These are phyloP conservation scores for Exsudoporus floridanus DNA, from an alignment of 1,284 basidiomycete genomes.

Conservation along the genomic window DNA sequence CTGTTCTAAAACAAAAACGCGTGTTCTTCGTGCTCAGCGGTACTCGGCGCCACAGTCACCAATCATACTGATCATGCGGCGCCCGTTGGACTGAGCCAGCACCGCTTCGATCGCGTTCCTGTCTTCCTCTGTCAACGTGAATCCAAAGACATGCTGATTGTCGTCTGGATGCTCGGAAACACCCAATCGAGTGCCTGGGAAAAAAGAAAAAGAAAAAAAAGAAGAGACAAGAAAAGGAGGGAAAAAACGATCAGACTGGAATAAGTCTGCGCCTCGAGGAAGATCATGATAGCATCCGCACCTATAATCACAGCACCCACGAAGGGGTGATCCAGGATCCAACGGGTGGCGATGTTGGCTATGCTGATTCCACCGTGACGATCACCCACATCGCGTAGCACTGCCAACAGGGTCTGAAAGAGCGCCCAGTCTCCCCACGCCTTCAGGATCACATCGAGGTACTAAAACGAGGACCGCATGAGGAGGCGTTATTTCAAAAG, in stretches of 20 bases:
- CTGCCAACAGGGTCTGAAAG: slow-evolving; percentile 64
- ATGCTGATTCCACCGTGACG: slow-evolving; percentile 67
- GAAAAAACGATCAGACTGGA: not conserved
- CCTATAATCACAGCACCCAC: slow-evolving; percentile 80
- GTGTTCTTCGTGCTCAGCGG: slow-evolving; percentile 41
- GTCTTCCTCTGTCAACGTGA: slow-evolving; percentile 57
- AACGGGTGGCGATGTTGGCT: slow-evolving; percentile 74
- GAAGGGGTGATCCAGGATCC: slow-evolving; percentile 76
- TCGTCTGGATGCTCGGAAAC: slow-evolving; percentile 73
- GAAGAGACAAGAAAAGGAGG: not conserved
- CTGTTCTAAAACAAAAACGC: not conserved
- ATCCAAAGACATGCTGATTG: slow-evolving; percentile 61
- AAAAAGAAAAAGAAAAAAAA: not conserved
- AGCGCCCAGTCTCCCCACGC: slow-evolving; percentile 77
- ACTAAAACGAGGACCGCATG: slow-evolving; percentile 43
- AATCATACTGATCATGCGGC: slow-evolving; percentile 60
- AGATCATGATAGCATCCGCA: slow-evolving; percentile 33
- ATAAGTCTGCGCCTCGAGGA: slow-evolving; percentile 6
- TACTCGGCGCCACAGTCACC: slow-evolving; percentile 85
- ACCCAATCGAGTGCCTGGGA: slow-evolving; percentile 67
- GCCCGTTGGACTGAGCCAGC: slow-evolving; percentile 56
- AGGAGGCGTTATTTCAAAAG: not conserved
- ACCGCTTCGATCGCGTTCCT: slow-evolving; percentile 60
- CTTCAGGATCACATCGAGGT: slow-evolving; percentile 76
- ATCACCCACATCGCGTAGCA: slow-evolving; percentile 64